A percentile compares a stretch with the other conserved stretches of the same genome.
These are phyloP conservation scores for Pichia sp. DNA, from an alignment of 1,139 yeast genomes.

Conservation along the genomic window DNA sequence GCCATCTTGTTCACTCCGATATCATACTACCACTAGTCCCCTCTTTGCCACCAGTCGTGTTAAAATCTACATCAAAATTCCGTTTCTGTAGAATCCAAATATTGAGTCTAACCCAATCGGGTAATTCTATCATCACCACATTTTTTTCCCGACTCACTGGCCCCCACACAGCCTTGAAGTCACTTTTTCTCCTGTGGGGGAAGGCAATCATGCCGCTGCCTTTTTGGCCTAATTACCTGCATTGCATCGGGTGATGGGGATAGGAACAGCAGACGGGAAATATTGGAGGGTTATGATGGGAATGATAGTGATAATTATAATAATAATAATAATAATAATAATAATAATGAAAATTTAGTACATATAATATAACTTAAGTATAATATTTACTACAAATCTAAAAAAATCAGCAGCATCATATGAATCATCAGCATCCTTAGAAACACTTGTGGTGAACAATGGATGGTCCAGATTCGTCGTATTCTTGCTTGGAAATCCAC, in stretches of 20 bases:
- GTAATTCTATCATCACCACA: slow-evolving; percentile 4
- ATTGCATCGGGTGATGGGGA: not conserved
- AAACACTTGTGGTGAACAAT: slow-evolving; percentile 99
- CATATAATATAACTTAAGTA: slow-evolving; percentile 8
- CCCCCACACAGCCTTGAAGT: not conserved
- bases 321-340: slow-evolving; percentile 1
- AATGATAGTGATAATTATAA: not conserved
- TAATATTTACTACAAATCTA: slow-evolving; percentile 8
- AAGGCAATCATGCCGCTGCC: not conserved
- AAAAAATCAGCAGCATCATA: slow-evolving; percentile 3
- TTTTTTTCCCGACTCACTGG: not conserved
- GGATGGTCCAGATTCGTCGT: slow-evolving; percentile 99
- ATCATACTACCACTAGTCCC: not conserved
- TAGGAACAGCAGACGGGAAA: too few species aligned
- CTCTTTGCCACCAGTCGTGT: slow-evolving; percentile 6
- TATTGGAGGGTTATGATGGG: too few species aligned
- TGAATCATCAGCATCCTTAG: slow-evolving; percentile 42
- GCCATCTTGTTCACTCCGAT: not conserved
- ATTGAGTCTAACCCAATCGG: slow-evolving; percentile 5
- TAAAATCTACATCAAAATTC: not conserved
- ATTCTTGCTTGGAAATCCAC: slow-evolving; percentile 99
- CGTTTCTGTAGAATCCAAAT: not conserved
- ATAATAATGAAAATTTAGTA: slow-evolving; percentile 8
- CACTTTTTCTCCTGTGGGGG: not conserved
- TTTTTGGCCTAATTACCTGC: not conserved